These are phyloP conservation scores for Candida insectalens DNA, from an alignment of 805 yeast species.

Conservation along the genomic window DNA sequence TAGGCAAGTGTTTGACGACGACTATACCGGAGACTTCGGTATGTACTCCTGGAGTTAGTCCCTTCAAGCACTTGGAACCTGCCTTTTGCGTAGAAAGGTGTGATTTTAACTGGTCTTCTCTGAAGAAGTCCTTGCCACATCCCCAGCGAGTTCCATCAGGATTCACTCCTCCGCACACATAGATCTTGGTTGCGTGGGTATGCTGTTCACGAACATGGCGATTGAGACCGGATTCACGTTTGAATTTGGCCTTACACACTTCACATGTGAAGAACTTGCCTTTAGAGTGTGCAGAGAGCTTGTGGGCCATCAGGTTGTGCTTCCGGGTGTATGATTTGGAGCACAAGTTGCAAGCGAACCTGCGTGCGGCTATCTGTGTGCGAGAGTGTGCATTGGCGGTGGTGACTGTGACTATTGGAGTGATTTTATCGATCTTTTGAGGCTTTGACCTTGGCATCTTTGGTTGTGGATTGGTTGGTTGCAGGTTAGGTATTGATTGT, in stretches of 20 bases:
- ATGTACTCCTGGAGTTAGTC: background rate
- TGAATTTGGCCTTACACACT: conserved; percentile 4
- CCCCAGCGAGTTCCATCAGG: conserved; percentile 8
- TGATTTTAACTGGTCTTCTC: conserved; percentile 6
- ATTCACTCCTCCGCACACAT: conserved; percentile 3
- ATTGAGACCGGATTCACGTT: conserved; percentile 6
- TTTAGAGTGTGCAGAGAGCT: conserved; percentile 17
- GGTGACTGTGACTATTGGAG: conserved; percentile 4
- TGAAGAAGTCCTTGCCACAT: conserved; percentile 6
- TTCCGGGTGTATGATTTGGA: conserved; percentile 19
- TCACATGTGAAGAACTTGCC: conserved; percentile 13
- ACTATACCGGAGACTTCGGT: background rate
- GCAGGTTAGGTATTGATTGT: no score
- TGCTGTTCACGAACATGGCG: conserved; percentile 7
- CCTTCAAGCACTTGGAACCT: conserved; percentile 1
- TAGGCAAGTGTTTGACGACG: background rate
- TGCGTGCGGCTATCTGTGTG: background rate
- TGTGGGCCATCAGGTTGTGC: conserved; percentile 19
- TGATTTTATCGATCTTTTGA: no score
- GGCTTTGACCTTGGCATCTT: no score
- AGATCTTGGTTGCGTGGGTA: conserved; percentile 3
- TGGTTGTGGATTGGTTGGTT: no score
- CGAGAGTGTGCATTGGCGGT: background rate
- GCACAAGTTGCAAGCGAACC: conserved; percentile 17
- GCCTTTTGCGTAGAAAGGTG: conserved; percentile 6